Evolutionary conservation across 306 rosid species (phyloP), one percentile per base, ranked within the genome.

Genomic region (Alnus rubra): DNA sequence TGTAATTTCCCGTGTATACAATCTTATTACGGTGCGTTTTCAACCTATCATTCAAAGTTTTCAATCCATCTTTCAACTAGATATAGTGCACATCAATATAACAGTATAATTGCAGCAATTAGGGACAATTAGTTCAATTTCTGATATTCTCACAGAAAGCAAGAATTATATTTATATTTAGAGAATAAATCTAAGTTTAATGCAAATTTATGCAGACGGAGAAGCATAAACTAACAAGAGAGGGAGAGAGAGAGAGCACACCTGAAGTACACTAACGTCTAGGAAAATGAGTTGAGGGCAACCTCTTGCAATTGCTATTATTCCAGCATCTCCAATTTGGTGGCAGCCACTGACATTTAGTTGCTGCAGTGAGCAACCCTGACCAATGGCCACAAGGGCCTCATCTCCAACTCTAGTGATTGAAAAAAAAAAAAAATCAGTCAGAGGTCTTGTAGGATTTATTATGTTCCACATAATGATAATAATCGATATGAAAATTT

Each of bases 341-440:
- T 91, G 96, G 89, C 98, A 95, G 78, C 98, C 98, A 75, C 98
- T 95, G 71, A 95, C 97, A 78, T 95, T 95, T 74, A 95, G 88
- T 84, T 85, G 76, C 19, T 90, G 90, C 69, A 95, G 92, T 71
- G 92, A 89, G 88, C 92, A 86, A 35, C 98, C 92, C 74, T 79
- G 81, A 74, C 96, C 93, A 83, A 95, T 75, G 79, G 98, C 88
- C 74, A 90, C 85, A 79, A 95, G 97, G 69, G 96, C 98, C 80
- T 70, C 96, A 83, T 95, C 94, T 11, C 98, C 98, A 51, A 95
- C 96, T 91, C 98, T 95, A 76, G 69, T 59, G 75, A 80, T 76
- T 74, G 5, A 64, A 7, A 15, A 0, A 65, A 71, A 56, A 74
- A 52, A 45, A 8, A 35, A 75, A 74, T 76, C 69, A 75, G 31